Conservation (phyloP, 2,329 filamentous ascomycete species). For the Hymenoscyphus infarciens region DNA sequence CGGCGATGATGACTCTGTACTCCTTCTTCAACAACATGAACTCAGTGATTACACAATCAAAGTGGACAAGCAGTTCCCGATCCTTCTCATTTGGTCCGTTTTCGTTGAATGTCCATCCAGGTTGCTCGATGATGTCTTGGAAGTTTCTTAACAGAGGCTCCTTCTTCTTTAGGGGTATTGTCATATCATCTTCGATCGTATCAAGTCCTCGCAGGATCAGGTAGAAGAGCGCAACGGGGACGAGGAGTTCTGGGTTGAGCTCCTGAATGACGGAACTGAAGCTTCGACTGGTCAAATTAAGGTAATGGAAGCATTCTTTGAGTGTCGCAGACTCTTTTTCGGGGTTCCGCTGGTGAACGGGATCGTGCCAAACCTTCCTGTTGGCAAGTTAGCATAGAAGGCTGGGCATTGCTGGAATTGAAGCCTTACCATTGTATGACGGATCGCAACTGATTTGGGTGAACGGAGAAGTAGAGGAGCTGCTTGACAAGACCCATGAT, state of each 20-base stretch:
- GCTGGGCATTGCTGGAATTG: neutral
- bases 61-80: constrained; percentile 84
- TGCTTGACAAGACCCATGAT: constrained; percentile 53
- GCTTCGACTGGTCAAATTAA: constrained; percentile 86
- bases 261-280: constrained; percentile 94
- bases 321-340: constrained; percentile 71
- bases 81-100: constrained; percentile 94
- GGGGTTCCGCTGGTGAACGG: constrained; percentile 79
- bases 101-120: constrained; percentile 86
- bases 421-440: constrained; percentile 78
- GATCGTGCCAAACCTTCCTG: constrained; percentile 96
- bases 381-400: constrained; percentile 17
- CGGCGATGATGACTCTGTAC: constrained; percentile 83
- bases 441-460: constrained; percentile 73
- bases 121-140: constrained; percentile 69
- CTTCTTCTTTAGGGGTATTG: constrained; percentile 75
- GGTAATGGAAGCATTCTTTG: constrained; percentile 79
- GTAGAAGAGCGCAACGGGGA: constrained; percentile 90
- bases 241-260: constrained; percentile 86
- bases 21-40: constrained; percentile 82
- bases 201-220: constrained; percentile 87
- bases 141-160: constrained; percentile 83
- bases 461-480: constrained; percentile 67
- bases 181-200: constrained; percentile 99
- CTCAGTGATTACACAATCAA: constrained; percentile 81